These are phyloP conservation scores for Aspergillus uvarum DNA, from an alignment of 2,329 filamentous ascomycete genomes.

Conservation along the genomic window DNA sequence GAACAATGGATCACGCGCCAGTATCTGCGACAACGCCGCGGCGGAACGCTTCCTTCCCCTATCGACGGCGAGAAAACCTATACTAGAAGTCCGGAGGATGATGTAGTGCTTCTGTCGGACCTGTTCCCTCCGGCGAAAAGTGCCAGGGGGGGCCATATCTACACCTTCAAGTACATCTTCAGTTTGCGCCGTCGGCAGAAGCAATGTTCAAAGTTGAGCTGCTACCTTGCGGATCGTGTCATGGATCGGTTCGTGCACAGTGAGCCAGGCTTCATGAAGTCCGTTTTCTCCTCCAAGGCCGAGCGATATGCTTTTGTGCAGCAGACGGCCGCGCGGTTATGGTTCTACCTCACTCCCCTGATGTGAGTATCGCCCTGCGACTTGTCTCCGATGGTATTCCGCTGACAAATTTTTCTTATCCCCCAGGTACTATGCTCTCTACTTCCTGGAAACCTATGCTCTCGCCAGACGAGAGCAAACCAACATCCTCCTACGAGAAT, in stretches of 20 bases:
- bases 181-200: slow-evolving; percentile 39
- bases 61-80: slow-evolving; percentile 37
- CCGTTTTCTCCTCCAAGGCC: slow-evolving; percentile 33
- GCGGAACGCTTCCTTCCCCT: slow-evolving; percentile 44
- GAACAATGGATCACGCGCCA: slow-evolving; percentile 43
- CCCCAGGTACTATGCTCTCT: slow-evolving; percentile 42
- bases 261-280: slow-evolving; percentile 32
- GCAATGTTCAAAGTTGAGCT: slow-evolving; percentile 40
- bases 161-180: slow-evolving; percentile 43
- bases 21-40: slow-evolving; percentile 43
- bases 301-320: slow-evolving; percentile 37
- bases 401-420: background rate
- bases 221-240: slow-evolving; percentile 44
- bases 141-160: slow-evolving; percentile 38
- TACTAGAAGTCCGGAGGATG: slow-evolving; percentile 43
- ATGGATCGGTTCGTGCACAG: slow-evolving; percentile 40
- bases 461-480: slow-evolving; percentile 39
- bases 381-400: background rate
- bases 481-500: slow-evolving; percentile 38
- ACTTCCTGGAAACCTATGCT: slow-evolving; percentile 43
- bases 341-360: slow-evolving; percentile 42
- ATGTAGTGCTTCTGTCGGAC: slow-evolving; percentile 46
- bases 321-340: slow-evolving; percentile 33
- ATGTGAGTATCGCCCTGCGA: slow-evolving; percentile 32
- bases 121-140: slow-evolving; percentile 42